These are phyloP conservation scores for Arbutus unedo DNA, from an alignment of 148 eudicot genomes.

Conservation along the genomic window DNA sequence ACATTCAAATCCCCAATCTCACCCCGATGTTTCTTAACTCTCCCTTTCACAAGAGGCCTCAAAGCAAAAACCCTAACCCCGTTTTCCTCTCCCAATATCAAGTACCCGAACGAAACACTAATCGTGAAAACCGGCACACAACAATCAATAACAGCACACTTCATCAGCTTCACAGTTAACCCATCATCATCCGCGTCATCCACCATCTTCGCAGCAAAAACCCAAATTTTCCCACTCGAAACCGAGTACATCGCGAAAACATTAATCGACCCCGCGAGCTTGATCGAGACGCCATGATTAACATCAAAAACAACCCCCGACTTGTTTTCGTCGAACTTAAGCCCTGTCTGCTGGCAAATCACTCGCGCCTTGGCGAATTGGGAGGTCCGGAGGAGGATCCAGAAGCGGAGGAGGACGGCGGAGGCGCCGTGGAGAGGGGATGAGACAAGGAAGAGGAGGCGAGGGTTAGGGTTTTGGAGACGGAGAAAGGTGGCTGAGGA, in stretches of 20 bases:
- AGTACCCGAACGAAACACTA: slow-evolving; percentile 52
- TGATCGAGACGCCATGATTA: slow-evolving; percentile 59
- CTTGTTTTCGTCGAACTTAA: slow-evolving; percentile 44
- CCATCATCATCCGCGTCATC: slow-evolving; percentile 33
- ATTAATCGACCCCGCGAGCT: slow-evolving; percentile 48
- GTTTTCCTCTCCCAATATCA: slow-evolving; percentile 67
- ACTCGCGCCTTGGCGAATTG: slow-evolving; percentile 35
- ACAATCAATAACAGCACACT: slow-evolving; percentile 83
- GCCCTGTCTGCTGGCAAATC: slow-evolving; percentile 48
- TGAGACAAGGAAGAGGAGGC: slow-evolving; percentile 44
- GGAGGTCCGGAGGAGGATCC: slow-evolving; percentile 27
- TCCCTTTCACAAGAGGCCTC: slow-evolving; percentile 63
- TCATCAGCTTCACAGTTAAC: slow-evolving; percentile 62
- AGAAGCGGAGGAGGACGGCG: slow-evolving; percentile 57
- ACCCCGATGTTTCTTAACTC: slow-evolving; percentile 29
- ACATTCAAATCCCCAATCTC: slow-evolving; percentile 26
- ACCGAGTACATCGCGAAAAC: slow-evolving; percentile 70
- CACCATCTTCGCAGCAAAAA: slow-evolving; percentile 54
- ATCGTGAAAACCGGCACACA: slow-evolving; percentile 43
- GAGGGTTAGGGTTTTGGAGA: slow-evolving; percentile 35
- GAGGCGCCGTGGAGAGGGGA: slow-evolving; percentile 48
- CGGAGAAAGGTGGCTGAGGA: slow-evolving; percentile 69
- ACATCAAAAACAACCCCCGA: slow-evolving; percentile 54
- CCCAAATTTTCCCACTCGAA: slow-evolving; percentile 51
- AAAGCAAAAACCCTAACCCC: slow-evolving; percentile 81